Conservation (phyloP, 1,284 basidiomycete species). For the Farysia itapuensis region DNA sequence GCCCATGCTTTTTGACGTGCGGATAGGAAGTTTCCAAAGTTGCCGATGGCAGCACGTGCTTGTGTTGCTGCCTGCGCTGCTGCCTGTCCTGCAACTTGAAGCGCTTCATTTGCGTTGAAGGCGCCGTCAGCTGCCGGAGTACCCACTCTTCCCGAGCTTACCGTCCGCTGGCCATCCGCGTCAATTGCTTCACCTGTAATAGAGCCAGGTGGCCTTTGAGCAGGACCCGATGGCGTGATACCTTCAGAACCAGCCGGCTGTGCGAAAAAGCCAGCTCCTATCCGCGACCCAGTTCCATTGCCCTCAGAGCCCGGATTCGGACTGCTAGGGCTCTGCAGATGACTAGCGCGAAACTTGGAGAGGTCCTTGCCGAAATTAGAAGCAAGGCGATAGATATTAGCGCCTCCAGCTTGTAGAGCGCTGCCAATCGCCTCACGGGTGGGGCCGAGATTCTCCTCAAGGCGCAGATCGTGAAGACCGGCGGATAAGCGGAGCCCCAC, state of each 20-base stretch:
- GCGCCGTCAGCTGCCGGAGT: constrained; percentile 1
- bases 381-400: constrained; percentile 47
- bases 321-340: constrained; percentile 2
- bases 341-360: constrained; percentile 32
- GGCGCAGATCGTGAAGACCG: constrained; percentile 51
- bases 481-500: constrained; percentile 51
- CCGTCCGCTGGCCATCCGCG: constrained; percentile 23
- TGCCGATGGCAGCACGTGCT: constrained; percentile 47
- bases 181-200: constrained; percentile 43
- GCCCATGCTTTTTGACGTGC: constrained; percentile 39
- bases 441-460: constrained; percentile 56
- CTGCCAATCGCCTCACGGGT: constrained; percentile 53
- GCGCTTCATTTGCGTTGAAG: constrained; percentile 26
- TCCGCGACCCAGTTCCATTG: not conserved
- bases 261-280: constrained; percentile 22
- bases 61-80: constrained; percentile 49
- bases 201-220: constrained; percentile 12
- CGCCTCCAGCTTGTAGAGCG: constrained; percentile 47
- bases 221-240: not conserved
- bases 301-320: not conserved
- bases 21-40: constrained; percentile 53
- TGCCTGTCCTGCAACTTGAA: constrained; percentile 35
- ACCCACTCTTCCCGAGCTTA: constrained; percentile 15
- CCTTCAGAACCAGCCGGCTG: not conserved
- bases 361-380: constrained; percentile 50